Percentiles rank a stretch among this genome's conserved stretches.
These are phyloP conservation scores for Nicotiana sylvestris DNA, from an alignment of 257 asterid species.

Conservation along the genomic window DNA sequence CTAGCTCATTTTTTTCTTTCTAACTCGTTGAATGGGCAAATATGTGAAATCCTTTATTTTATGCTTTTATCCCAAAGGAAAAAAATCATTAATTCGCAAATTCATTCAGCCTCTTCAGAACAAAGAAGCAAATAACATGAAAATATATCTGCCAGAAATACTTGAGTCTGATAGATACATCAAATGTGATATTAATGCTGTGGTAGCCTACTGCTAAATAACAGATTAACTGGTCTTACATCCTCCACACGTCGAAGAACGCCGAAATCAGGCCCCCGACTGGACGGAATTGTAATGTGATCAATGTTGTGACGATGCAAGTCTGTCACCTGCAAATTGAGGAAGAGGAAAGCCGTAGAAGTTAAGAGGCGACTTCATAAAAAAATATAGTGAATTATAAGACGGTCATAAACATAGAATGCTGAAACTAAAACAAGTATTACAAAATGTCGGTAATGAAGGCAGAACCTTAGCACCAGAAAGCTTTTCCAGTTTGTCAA, in stretches of 20 bases:
- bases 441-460: neutral
- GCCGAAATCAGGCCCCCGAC: slow-evolving; percentile 78
- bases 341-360: neutral
- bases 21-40: neutral
- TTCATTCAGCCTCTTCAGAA: neutral
- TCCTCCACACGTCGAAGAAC: slow-evolving; percentile 91
- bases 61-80: neutral
- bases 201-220: neutral
- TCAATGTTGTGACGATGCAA: slow-evolving; percentile 93
- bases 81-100: neutral
- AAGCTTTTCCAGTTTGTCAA: slow-evolving; percentile 74
- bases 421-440: neutral
- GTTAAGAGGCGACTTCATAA: neutral
- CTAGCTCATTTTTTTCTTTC: neutral
- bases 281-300: slow-evolving; percentile 87
- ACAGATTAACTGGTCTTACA: slow-evolving; percentile 29
- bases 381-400: neutral
- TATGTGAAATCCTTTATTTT: neutral
- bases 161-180: neutral
- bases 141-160: neutral
- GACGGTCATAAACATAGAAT: neutral
- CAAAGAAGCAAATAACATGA: neutral
- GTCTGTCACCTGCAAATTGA: slow-evolving; percentile 58
- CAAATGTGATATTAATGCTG: neutral
- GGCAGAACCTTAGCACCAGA: slow-evolving; percentile 58